These are phyloP conservation scores for Marchantia polymorpha DNA, from an alignment of 225 moss, liverwort and hornwort genomes.

Conservation along the genomic window DNA sequence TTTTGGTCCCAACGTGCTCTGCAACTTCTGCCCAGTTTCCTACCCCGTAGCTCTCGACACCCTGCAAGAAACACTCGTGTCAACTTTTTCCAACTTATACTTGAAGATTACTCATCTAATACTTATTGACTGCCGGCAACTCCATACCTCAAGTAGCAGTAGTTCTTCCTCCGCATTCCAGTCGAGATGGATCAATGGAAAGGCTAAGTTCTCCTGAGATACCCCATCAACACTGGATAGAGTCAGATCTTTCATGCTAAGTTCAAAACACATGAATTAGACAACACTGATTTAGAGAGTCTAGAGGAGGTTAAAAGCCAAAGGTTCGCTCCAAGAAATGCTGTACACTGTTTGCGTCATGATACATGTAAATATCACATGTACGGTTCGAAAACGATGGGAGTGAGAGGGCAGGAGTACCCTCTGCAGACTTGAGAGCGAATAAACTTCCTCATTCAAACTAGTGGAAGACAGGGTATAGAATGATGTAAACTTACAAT, in stretches of 20 bases:
- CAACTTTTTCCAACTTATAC: background rate
- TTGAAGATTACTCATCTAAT: background rate
- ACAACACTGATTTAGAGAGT: too few relatives aligned
- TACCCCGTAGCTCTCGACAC: constrained; percentile 90
- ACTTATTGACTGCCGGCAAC: background rate
- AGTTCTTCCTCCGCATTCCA: constrained; percentile 99
- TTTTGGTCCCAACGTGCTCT: constrained; percentile 95
- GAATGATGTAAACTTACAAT: constrained; percentile 53
- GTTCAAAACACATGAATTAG: too few relatives aligned
- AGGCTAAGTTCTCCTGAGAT: constrained; percentile 89
- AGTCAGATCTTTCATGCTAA: background rate
- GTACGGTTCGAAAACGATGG: too few relatives aligned
- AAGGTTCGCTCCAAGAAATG: too few relatives aligned
- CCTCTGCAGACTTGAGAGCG: too few relatives aligned
- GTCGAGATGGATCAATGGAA: constrained; percentile 91
- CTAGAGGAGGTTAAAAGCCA: too few relatives aligned
- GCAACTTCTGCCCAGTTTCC: constrained; percentile 95
- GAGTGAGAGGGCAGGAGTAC: too few relatives aligned
- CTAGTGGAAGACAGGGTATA: background rate
- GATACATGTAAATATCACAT: too few relatives aligned
- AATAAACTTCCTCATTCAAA: too few relatives aligned
- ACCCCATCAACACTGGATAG: background rate
- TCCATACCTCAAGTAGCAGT: constrained; percentile 80
- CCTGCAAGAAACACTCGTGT: constrained; percentile 41
- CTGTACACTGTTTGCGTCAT: too few relatives aligned